Percentiles rank a stretch among this genome's conserved stretches.
These are phyloP conservation scores for Acer saccharum DNA, from an alignment of 345 rosid genomes.

Conservation along the genomic window DNA sequence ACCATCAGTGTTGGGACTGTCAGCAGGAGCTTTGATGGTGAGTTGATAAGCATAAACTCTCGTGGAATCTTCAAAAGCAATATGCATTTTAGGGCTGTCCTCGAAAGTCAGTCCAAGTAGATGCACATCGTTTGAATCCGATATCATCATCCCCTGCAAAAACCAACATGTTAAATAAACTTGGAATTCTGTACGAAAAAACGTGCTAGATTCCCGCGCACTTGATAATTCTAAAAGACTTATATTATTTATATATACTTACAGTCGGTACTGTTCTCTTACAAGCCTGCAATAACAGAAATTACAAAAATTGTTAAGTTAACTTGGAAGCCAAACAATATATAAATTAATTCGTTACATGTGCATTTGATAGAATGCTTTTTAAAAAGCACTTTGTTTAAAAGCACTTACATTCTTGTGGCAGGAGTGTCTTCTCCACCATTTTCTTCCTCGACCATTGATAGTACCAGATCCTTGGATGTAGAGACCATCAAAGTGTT, in stretches of 20 bases:
- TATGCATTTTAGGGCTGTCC: constrained; percentile 56
- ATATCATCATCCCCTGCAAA: constrained; percentile 37
- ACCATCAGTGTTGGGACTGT: constrained; percentile 65
- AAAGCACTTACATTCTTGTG: not conserved
- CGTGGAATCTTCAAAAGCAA: constrained; percentile 32
- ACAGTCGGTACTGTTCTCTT: constrained; percentile 39
- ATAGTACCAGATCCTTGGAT: not conserved
- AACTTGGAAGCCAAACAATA: no score
- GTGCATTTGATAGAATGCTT: no score
- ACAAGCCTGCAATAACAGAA: constrained; percentile 35
- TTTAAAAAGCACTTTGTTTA: not conserved
- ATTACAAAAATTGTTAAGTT: not conserved
- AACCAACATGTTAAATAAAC: not conserved
- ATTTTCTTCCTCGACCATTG: not conserved
- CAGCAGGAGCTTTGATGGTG: constrained; percentile 37
- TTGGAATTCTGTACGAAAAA: no score
- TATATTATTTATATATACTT: not conserved
- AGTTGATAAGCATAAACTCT: constrained; percentile 26
- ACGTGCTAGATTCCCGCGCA: no score
- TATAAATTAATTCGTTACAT: no score
- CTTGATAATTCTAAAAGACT: no score
- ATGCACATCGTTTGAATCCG: constrained; percentile 36
- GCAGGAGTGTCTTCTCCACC: not conserved
- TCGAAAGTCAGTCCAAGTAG: constrained; percentile 30
- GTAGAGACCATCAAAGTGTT: not conserved